Percentiles rank a stretch among this genome's conserved stretches.
Conservation (phyloP, 495 filamentous ascomycete species). For the Aspergillus avenaceus region DNA sequence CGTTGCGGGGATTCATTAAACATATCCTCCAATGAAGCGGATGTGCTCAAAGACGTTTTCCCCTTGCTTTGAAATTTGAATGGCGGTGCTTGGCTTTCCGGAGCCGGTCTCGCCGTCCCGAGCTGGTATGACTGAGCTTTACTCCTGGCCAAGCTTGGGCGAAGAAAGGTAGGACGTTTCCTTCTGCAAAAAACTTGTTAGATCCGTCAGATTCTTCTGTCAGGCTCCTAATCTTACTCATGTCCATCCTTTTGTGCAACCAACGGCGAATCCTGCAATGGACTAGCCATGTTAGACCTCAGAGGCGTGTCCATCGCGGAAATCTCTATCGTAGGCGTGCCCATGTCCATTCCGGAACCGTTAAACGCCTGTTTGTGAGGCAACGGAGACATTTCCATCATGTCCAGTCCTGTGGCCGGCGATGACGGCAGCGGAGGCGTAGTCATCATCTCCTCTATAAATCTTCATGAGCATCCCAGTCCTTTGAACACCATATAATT, state of each 20-base stretch:
- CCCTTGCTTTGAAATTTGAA: constrained; percentile 71
- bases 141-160: constrained; percentile 38
- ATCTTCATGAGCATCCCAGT: constrained; percentile 10
- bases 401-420: constrained; percentile 66
- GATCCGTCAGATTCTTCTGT: too few relatives aligned
- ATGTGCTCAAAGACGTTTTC: constrained; percentile 49
- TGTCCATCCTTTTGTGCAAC: constrained; percentile 40
- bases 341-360: constrained; percentile 54
- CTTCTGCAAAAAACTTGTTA: constrained; percentile 26
- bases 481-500: constrained; percentile 5
- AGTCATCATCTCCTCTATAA: constrained; percentile 60
- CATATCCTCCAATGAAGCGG: constrained; percentile 70
- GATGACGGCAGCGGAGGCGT: constrained; percentile 83
- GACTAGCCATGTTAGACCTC: constrained; percentile 31
- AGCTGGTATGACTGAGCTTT: constrained; percentile 42
- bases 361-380: constrained; percentile 79
- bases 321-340: constrained; percentile 60
- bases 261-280: constrained; percentile 48
- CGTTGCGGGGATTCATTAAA: constrained; percentile 76
- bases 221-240: constrained; percentile 29
- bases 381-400: constrained; percentile 92
- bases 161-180: constrained; percentile 37
- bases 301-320: constrained; percentile 49
- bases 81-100: constrained; percentile 62
- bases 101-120: constrained; percentile 28